phyloP scores from a whole-genome alignment of 2,329 filamentous ascomycete species.

The Zalaria obscura region DNA sequence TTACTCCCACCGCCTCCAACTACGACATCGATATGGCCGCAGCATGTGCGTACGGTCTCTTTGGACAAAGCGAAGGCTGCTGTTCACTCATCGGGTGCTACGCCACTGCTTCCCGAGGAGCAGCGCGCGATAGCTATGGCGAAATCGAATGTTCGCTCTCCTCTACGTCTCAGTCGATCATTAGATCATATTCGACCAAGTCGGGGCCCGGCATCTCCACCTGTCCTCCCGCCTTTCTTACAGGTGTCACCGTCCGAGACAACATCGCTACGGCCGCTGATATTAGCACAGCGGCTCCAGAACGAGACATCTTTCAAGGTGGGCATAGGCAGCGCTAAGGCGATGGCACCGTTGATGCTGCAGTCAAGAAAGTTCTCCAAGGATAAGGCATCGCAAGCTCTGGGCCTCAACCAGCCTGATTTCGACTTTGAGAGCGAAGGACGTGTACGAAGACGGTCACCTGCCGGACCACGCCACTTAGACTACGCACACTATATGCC shows the following conservation, averaged over 20 bases:
- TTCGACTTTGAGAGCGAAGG: conserved; percentile 1
- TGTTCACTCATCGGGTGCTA: neutral
- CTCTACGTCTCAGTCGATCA: neutral
- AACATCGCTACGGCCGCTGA: neutral
- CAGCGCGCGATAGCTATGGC: conserved; percentile 1
- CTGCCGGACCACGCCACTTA: neutral
- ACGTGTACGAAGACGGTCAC: neutral
- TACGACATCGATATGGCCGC: neutral
- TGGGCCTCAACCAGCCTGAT: neutral
- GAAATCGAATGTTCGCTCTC: neutral
- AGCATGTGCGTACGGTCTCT: conserved; percentile 3
- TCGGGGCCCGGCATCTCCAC: neutral
- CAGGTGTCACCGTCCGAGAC: neutral
- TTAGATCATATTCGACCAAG: neutral
- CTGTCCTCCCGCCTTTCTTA: neutral
- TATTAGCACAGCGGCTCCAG: neutral
- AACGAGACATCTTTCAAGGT: neutral
- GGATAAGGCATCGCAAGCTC: neutral
- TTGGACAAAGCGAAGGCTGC: conserved; percentile 2
- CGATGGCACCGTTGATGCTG: neutral
- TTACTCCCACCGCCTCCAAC: neutral
- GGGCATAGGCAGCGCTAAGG: no score
- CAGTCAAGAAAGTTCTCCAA: neutral
- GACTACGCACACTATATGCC: neutral
- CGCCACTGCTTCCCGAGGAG: conserved; percentile 3